These are phyloP conservation scores for Lenwebbia sp. DNA, from an alignment of 345 rosid species.

Conservation along the genomic window DNA sequence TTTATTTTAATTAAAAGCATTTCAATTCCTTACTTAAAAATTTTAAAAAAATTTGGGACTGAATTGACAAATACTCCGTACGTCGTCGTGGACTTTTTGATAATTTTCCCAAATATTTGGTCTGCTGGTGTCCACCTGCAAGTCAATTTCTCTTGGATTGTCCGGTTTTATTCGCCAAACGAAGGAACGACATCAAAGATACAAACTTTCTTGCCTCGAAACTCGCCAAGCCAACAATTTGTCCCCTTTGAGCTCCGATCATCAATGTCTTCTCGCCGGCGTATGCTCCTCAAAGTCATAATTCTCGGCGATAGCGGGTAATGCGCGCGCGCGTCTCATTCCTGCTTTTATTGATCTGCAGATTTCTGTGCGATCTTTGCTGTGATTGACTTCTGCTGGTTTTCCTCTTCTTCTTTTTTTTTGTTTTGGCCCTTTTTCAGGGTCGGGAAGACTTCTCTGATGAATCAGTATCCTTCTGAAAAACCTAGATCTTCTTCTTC, in stretches of 20 bases:
- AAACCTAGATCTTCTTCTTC: not conserved
- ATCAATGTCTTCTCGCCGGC: constrained; percentile 7
- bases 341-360: not conserved
- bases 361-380: not conserved
- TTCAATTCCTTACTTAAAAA: too few relatives aligned
- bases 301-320: constrained; percentile 18
- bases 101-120: not conserved
- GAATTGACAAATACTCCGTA: too few relatives aligned
- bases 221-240: not conserved
- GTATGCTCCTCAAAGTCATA: constrained; percentile 8
- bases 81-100: too few relatives aligned
- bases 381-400: not conserved
- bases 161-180: not conserved
- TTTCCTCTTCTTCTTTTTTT: not conserved
- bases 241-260: not conserved
- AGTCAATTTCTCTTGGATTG: not conserved
- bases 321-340: not conserved
- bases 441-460: constrained; percentile 17
- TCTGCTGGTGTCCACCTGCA: not conserved
- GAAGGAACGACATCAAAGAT: not conserved
- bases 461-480: constrained; percentile 11
- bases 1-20: too few relatives aligned
- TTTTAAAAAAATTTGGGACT: too few relatives aligned
- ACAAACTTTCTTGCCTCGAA: not conserved
- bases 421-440: not conserved